Evolutionary conservation across 306 rosid genomes (phyloP), one percentile per base, ranked within the genome.

Genomic region (Corylus americana): DNA sequence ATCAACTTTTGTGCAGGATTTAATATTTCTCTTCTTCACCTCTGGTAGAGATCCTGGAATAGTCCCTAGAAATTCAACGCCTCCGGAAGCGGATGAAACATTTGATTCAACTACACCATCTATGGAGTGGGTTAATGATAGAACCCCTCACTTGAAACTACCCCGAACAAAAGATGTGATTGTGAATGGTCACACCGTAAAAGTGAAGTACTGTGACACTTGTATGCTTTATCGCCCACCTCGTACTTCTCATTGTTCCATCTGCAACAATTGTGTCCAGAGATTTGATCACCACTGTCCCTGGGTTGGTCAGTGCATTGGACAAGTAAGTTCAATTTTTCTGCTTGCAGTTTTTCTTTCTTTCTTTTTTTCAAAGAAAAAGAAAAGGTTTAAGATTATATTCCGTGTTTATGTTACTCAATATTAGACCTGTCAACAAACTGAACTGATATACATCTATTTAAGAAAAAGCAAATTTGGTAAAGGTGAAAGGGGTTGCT

Each of bases 251-350:
- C 98, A 95, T 85, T 95, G 98, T 81, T 95, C 98, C 78, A 85
- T 95, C 80, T 95, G 98, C 93, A 93, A 95, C 94, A 95, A 95
- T 80, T 95, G 98, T 71, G 93, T 95, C 75, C 89, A 90, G 93
- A 90, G 89, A 88, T 95, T 95, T 78, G 98, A 95, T 93, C 98
- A 95, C 89, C 98, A 95, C 74, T 95, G 98, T 75, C 98, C 98
- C 53, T 95, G 98, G 98, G 98, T 95, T 75, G 98, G 98, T 58
- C 98, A 95, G 87, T 95, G 98, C 89, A 90, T 95, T 71, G 98
- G 98, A 91, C 74, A 86, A 22, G 98, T 94, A 91, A 88, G 97
- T 86, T 83, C 70, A 0, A 67, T 70, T 64, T 14, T 18, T 42
- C 51, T 42, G 3, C 51, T 67, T 18, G 22, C 72, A 42, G 72